A percentile compares a stretch with the other conserved stretches of the same genome.
Conservation (phyloP, 1,284 basidiomycete genomes). For the Sanghuangporus weigelae region DNA sequence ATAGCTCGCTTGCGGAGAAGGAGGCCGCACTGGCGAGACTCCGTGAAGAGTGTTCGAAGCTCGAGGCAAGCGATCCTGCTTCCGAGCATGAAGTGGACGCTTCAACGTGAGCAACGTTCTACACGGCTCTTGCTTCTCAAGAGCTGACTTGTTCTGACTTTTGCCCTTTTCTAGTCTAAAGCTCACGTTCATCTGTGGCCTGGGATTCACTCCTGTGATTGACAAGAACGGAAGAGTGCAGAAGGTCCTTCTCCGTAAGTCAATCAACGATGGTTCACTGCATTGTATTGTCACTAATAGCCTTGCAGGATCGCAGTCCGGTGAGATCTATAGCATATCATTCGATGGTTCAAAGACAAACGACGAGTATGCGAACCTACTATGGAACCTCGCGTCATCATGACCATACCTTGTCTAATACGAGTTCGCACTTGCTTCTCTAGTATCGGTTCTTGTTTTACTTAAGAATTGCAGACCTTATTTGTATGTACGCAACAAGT, state of each 20-base stretch:
- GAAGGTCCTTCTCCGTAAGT: conserved; percentile 68
- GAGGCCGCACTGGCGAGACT: conserved; percentile 63
- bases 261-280: not conserved
- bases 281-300: not conserved
- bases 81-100: conserved; percentile 66
- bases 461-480: not conserved
- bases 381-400: conserved; percentile 57
- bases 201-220: conserved; percentile 63
- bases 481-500: no score
- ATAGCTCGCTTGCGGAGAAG: conserved; percentile 55
- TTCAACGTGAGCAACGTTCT: conserved; percentile 44
- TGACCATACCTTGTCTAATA: conserved; percentile 27
- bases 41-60: conserved; percentile 51
- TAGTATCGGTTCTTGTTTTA: not conserved
- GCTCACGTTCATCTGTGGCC: conserved; percentile 57
- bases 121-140: not conserved
- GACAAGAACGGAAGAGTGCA: conserved; percentile 43
- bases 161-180: conserved; percentile 42
- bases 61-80: conserved; percentile 68
- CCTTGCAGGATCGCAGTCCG: conserved; percentile 49
- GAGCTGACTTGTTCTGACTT: not conserved
- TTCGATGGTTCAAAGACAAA: conserved; percentile 28
- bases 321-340: conserved; percentile 48
- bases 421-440: not conserved
- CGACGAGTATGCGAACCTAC: conserved; percentile 32